phyloP scores from a whole-genome alignment of 2,329 filamentous ascomycete genomes.

The Chaetomiaceae sp. region DNA sequence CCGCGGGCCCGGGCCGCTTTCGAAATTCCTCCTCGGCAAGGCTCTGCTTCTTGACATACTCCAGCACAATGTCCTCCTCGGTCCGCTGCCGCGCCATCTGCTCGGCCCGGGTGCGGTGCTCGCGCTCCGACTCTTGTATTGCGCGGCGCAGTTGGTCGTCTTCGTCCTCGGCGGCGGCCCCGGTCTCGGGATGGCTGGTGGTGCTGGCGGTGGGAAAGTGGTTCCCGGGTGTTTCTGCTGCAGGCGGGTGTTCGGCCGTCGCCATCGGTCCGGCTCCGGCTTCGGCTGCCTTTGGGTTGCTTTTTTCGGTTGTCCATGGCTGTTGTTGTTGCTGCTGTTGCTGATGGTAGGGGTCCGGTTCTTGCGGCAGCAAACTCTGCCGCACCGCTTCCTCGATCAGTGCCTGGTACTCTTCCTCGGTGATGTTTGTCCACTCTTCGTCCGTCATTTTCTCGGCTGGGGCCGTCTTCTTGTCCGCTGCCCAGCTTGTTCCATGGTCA shows the following conservation, averaged over 20 bases:
- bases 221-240: constrained; percentile 3
- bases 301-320: too few species aligned
- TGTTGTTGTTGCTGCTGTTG: not conserved
- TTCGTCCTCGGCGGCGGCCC: constrained; percentile 29
- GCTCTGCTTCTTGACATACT: constrained; percentile 75
- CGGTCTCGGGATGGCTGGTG: not conserved
- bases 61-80: constrained; percentile 70
- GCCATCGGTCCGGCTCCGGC: not conserved
- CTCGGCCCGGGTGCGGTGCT: constrained; percentile 41
- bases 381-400: constrained; percentile 54
- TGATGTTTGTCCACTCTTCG: constrained; percentile 43
- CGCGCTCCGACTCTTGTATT: constrained; percentile 44
- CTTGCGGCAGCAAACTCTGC: constrained; percentile 40
- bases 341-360: constrained; percentile 8
- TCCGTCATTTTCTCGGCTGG: constrained; percentile 24
- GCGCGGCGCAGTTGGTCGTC: constrained; percentile 45
- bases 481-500: constrained; percentile 3
- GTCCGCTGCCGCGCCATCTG: constrained; percentile 43
- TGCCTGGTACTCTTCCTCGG: constrained; percentile 55
- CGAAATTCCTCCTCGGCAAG: constrained; percentile 60
- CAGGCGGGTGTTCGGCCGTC: not conserved
- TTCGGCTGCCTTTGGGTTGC: not conserved
- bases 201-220: not conserved
- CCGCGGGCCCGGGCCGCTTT: constrained; percentile 20
- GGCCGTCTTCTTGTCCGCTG: constrained; percentile 4